Base-by-base conservation (phyloP, 176 grass and related monocot genomes). In the Alopecurus myosuroides region DNA sequence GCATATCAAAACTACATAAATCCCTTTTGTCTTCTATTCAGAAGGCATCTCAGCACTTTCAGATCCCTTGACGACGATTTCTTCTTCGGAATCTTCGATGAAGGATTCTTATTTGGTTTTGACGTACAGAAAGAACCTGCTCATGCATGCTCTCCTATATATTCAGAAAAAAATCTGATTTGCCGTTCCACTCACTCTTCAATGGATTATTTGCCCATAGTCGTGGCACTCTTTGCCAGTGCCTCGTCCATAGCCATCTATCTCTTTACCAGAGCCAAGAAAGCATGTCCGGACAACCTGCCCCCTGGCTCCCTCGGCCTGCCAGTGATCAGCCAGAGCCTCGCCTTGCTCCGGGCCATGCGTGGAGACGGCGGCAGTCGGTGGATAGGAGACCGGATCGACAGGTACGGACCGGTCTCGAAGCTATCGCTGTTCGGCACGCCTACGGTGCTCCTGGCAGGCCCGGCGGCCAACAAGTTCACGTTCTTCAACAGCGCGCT, bases 401-500 rank as follows among this genome's bases (percentile, higher is more conserved):
- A 44, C 41, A 82, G 72, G 79, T 86, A 94, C 45, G 92, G 92
- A 12, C 61, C 86, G 3, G 89, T 93, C 23, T 93, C 79, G 4
- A 93, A 93, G 86, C 78, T 93, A 22, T 93, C 88, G 2, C 86
- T 94, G 34, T 90, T 94, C 85, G 70, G 69, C 77, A 11, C 35
- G 36, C 85, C 82, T 52, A 83, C 79, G 19, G 83, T 94, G 45
- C 31, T 88, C 40, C 12, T 91, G 5, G 49, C 78, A 3, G 85
- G 88, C 0, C 73, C 82, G 0, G 88, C 73, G 15, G 91, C 82
- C 3, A 85, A 93, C 85, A 78, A 76, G 91, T 83, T 90, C 78
- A 3, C 80, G 56, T 88, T 93, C 83, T 71, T 85, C 62, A 93
- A 44, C 34, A 35, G 46, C 6, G 74, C 56, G 13, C 29, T 93